phyloP scores from a whole-genome alignment of 2,329 filamentous ascomycete genomes.

The Scytalidium lignicola region DNA sequence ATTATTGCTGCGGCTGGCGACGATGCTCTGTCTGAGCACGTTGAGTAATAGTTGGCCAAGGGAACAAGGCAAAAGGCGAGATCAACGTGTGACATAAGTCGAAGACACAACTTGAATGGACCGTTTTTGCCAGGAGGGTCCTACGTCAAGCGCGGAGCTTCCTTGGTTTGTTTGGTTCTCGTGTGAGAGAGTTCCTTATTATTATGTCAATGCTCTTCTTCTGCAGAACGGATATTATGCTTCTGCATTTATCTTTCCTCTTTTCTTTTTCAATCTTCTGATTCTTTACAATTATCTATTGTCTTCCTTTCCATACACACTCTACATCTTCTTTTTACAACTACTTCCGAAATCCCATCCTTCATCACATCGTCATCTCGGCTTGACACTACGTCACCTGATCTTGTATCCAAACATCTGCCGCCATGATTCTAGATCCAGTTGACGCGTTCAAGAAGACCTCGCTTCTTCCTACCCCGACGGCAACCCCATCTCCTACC shows the following conservation, averaged over 20 bases:
- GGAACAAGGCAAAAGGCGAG: too few relatives aligned
- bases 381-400: not conserved
- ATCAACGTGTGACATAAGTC: not conserved
- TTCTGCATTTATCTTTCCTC: constrained; percentile 3
- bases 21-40: too few relatives aligned
- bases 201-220: not conserved
- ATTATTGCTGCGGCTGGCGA: not conserved
- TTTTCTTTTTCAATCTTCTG: constrained; percentile 4
- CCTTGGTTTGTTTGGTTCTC: not conserved
- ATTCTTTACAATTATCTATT: too few relatives aligned
- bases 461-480: constrained; percentile 11
- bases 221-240: not conserved
- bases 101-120: too few relatives aligned
- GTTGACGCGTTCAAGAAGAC: constrained; percentile 19
- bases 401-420: not conserved
- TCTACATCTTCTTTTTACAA: constrained; percentile 1
- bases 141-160: not conserved
- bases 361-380: too few relatives aligned
- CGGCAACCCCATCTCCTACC: constrained; percentile 8
- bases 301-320: constrained; percentile 2
- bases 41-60: not conserved
- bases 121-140: too few relatives aligned
- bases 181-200: not conserved
- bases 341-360: too few relatives aligned
- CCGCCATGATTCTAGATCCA: constrained; percentile 23